These are phyloP conservation scores for Cystofilobasidium capitatum DNA, from an alignment of 768 basidiomycete species.

Conservation along the genomic window DNA sequence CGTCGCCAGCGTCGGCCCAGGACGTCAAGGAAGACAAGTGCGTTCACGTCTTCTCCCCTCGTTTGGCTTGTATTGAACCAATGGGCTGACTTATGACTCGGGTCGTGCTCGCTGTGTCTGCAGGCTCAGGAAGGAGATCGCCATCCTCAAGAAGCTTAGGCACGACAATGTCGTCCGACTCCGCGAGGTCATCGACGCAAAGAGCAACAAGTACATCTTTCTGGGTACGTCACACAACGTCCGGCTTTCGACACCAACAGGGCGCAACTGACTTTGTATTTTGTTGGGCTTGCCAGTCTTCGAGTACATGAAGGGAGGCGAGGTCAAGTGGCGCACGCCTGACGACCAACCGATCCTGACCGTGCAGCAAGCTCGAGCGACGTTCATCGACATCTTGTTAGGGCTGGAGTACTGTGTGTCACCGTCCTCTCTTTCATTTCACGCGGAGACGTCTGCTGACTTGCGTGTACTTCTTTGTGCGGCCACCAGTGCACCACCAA, in stretches of 20 bases:
- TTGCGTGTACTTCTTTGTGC: neutral
- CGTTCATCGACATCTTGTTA: constrained; percentile 83
- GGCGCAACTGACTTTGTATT: neutral
- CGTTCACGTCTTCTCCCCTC: neutral
- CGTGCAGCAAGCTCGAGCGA: constrained; percentile 70
- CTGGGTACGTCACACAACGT: constrained; percentile 55
- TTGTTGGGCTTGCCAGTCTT: constrained; percentile 52
- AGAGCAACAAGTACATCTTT: constrained; percentile 74
- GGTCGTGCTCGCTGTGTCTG: neutral
- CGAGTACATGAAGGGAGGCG: constrained; percentile 92
- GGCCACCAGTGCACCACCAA: constrained; percentile 72
- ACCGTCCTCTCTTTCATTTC: neutral
- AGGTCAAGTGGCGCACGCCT: constrained; percentile 74
- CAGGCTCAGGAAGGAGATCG: constrained; percentile 86
- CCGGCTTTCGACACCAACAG: neutral
- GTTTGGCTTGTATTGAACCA: neutral
- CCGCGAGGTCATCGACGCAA: constrained; percentile 90
- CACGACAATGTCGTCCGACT: constrained; percentile 84
- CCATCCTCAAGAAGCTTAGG: constrained; percentile 94
- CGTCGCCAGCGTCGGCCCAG: constrained; percentile 1
- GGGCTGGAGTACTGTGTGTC: constrained; percentile 88
- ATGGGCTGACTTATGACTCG: neutral
- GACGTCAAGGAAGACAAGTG: constrained; percentile 18
- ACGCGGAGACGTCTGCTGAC: neutral
- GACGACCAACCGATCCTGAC: constrained; percentile 63